Evolutionary conservation across 345 rosid species (phyloP), one percentile per base, ranked within the genome.

Genomic region (Aegle marmelos): DNA sequence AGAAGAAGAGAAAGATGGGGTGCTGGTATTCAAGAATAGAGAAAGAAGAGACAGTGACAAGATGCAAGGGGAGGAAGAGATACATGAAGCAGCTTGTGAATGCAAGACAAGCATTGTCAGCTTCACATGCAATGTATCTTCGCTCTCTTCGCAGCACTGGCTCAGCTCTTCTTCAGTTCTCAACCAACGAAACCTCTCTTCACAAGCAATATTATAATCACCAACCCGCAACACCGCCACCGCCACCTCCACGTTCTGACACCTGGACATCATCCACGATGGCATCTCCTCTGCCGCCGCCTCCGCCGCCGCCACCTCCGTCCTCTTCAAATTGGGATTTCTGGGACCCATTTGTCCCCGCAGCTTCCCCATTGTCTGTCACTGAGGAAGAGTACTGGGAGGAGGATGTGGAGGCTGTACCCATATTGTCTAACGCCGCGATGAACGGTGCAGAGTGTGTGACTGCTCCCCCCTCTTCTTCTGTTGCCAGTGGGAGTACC

Each of bases 71-170:
- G 6, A 88, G 99, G 78, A 94, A 92, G 91, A 83, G 90, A 54
- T 96, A 96, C 84, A 88, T 91, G 87, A 94, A 96, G 65, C 94
- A 92, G 62, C 85, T 93, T 17, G 98, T 92, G 39, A 83, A 88
- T 84, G 97, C 97, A 28, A 87, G 99, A 45, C 96, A 92, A 84
- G 79, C 90, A 36, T 87, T 93, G 63, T 89, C 97, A n/a, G 92
- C 86, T 33, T 88, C 97, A 17, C 99, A 96, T 83, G 84, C 94
- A 81, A 89, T 94, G 89, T 93, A 96, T 80, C 86, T 96, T 70
- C 97, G 97, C 57, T 89, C 99, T 62, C 88, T 96, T 72, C 96
- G 98, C 72, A 76, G 81, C 80, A 90, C 94, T 70, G 98, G 97
- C 72, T 82, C 98, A 56, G 91, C 98, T 41, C 96, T 95, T 66